Conservation (phyloP, 352 stramenopile species). For the Phytopythium vexans region DNA sequence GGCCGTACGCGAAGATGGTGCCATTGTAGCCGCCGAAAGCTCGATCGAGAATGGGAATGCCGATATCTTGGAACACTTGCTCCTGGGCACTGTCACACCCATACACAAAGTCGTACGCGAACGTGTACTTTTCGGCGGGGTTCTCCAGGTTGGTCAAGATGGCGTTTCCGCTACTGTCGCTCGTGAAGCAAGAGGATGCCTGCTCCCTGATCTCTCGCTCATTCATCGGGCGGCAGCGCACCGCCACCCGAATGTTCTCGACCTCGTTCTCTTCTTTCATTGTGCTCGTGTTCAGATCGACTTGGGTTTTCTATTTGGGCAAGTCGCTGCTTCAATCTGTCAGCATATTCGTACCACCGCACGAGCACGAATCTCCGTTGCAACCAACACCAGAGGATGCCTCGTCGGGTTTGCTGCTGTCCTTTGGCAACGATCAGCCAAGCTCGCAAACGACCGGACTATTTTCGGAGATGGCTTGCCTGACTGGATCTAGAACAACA, state of each 20-base stretch:
- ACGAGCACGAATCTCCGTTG: too few species aligned
- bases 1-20: conserved; percentile 89
- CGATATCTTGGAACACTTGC: conserved; percentile 78
- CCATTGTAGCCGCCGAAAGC: conserved; percentile 87
- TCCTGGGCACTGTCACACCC: conserved; percentile 70
- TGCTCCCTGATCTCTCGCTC: conserved; percentile 81
- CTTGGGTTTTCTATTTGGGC: neutral
- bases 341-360: too few species aligned
- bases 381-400: too few species aligned
- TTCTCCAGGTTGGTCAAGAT: conserved; percentile 86
- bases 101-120: conserved; percentile 90
- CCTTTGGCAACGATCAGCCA: too few species aligned
- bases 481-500: too few species aligned
- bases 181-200: conserved; percentile 66
- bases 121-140: conserved; percentile 74
- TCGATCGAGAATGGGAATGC: conserved; percentile 68
- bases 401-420: too few species aligned
- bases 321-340: neutral
- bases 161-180: conserved; percentile 57
- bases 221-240: conserved; percentile 91
- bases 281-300: neutral
- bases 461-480: too few species aligned
- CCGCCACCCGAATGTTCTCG: conserved; percentile 91
- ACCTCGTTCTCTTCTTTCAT: conserved; percentile 85
- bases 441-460: too few species aligned